These are phyloP conservation scores for Suillus bovinus DNA, from an alignment of 768 basidiomycete genomes.

Conservation along the genomic window DNA sequence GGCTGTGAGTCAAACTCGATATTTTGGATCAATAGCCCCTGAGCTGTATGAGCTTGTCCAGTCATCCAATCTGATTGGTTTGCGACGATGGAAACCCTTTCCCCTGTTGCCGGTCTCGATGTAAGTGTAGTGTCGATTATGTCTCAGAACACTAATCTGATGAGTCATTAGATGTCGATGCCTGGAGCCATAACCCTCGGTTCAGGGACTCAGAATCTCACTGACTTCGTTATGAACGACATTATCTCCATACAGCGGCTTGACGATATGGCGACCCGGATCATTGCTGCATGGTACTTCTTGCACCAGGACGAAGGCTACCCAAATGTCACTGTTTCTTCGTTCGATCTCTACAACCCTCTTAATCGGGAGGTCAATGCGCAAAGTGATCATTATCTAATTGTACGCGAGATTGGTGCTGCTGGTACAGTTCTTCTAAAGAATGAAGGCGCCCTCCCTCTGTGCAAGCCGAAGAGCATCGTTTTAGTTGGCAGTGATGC, in stretches of 20 bases:
- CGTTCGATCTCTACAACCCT: slow-evolving; percentile 30
- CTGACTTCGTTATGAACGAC: slow-evolving; percentile 58
- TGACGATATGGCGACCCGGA: slow-evolving; percentile 73
- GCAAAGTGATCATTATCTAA: slow-evolving; percentile 48
- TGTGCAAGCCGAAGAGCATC: slow-evolving; percentile 58
- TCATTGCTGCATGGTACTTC: slow-evolving; percentile 63
- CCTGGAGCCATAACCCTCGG: slow-evolving; percentile 55
- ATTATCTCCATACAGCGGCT: slow-evolving; percentile 57
- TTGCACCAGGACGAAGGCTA: slow-evolving; percentile 33
- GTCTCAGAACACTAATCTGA: neutral
- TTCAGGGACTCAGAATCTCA: slow-evolving; percentile 45
- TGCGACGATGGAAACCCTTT: slow-evolving; percentile 49
- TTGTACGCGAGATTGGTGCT: slow-evolving; percentile 63
- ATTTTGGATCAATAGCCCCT: slow-evolving; percentile 2
- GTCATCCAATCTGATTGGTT: slow-evolving; percentile 64
- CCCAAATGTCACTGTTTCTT: slow-evolving; percentile 25
- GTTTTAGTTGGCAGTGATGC: slow-evolving; percentile 65
- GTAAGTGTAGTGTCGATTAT: slow-evolving; percentile 34
- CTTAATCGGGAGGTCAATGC: slow-evolving; percentile 53
- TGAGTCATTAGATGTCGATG: slow-evolving; percentile 64
- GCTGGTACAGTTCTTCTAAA: slow-evolving; percentile 70
- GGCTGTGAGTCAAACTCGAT: slow-evolving; percentile 42
- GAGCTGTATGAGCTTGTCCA: slow-evolving; percentile 18
- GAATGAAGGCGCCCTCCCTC: slow-evolving; percentile 59
- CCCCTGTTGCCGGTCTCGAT: slow-evolving; percentile 63